These are phyloP conservation scores for Astragalus glycyphyllos DNA, from an alignment of 306 rosid genomes.

Conservation along the genomic window DNA sequence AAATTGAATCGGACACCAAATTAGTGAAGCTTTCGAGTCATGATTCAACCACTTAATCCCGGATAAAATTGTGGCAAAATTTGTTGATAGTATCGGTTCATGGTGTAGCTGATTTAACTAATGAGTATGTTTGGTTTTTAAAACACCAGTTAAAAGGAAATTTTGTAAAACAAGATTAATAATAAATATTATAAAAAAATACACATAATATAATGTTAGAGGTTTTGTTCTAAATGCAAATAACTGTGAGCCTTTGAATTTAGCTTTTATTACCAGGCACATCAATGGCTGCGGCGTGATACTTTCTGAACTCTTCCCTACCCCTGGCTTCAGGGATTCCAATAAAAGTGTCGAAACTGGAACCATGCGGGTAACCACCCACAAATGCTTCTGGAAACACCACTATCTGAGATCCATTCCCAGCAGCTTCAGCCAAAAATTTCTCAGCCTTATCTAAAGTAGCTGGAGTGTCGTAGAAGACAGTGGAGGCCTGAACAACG, in stretches of 20 bases:
- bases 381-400: constrained; percentile 94
- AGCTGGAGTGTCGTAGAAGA: constrained; percentile 92
- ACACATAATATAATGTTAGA: too few relatives aligned
- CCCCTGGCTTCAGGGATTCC: constrained; percentile 74
- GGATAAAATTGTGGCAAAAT: too few relatives aligned
- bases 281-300: constrained; percentile 78
- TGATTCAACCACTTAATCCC: too few relatives aligned
- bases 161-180: too few relatives aligned
- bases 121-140: too few relatives aligned
- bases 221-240: too few relatives aligned
- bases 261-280: constrained; percentile 64
- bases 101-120: too few relatives aligned
- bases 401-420: constrained; percentile 79
- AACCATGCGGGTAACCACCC: constrained; percentile 94
- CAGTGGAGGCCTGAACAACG: constrained; percentile 87
- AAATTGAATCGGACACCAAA: too few relatives aligned
- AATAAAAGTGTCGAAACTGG: constrained; percentile 64
- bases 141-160: too few relatives aligned
- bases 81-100: too few relatives aligned
- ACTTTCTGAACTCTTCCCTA: constrained; percentile 81
- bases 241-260: neutral
- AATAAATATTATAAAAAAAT: too few relatives aligned
- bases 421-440: constrained; percentile 80
- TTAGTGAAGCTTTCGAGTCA: too few relatives aligned
- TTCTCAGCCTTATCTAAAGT: constrained; percentile 78